These are phyloP conservation scores for Teratosphaeria nubilosa DNA, from an alignment of 2,329 filamentous ascomycete species.

Conservation along the genomic window DNA sequence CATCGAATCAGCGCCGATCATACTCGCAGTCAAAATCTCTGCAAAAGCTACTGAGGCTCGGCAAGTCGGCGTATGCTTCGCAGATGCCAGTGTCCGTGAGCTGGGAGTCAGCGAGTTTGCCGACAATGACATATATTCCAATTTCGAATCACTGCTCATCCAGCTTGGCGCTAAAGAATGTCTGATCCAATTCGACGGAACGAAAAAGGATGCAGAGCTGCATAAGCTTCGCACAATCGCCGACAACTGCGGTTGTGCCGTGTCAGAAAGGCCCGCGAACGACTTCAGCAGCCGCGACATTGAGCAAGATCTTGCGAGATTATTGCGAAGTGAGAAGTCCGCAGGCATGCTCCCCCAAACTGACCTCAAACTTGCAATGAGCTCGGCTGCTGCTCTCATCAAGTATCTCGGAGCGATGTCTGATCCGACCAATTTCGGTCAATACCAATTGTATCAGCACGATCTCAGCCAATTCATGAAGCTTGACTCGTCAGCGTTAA, in stretches of 20 bases:
- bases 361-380: conserved; percentile 92
- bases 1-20: conserved; percentile 84
- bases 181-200: conserved; percentile 67
- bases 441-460: conserved; percentile 95
- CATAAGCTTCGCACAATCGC: conserved; percentile 80
- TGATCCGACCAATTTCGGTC: conserved; percentile 88
- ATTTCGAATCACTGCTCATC: conserved; percentile 92
- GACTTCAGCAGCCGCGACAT: conserved; percentile 90
- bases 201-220: conserved; percentile 78
- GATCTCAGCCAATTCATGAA: conserved; percentile 98
- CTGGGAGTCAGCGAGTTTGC: conserved; percentile 94
- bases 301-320: conserved; percentile 80
- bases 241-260: conserved; percentile 81
- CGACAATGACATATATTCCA: conserved; percentile 98
- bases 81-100: conserved; percentile 90
- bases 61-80: conserved; percentile 90
- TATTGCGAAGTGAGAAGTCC: conserved; percentile 78
- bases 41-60: conserved; percentile 78
- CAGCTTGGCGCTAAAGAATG: conserved; percentile 94
- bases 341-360: conserved; percentile 73
- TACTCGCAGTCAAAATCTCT: conserved; percentile 85
- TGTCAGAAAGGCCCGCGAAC: conserved; percentile 63
- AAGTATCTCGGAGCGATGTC: conserved; percentile 87
- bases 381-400: conserved; percentile 83
- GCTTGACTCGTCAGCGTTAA: conserved; percentile 84